A percentile compares a stretch with the other conserved stretches of the same genome.
These are phyloP conservation scores for Lithohypha guttulata DNA, from an alignment of 2,329 filamentous ascomycete species.

Conservation along the genomic window DNA sequence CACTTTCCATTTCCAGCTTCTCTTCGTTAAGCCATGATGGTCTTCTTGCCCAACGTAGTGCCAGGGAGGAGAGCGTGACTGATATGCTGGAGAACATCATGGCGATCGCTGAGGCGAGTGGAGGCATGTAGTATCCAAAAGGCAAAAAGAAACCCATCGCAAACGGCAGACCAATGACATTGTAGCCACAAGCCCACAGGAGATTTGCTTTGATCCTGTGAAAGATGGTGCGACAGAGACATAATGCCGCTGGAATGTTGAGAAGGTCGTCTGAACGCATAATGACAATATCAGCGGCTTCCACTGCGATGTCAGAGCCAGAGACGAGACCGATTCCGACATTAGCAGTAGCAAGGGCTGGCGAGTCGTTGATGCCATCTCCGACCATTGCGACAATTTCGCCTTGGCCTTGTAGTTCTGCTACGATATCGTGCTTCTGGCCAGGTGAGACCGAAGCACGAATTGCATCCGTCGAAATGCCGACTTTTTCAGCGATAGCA, in stretches of 20 bases:
- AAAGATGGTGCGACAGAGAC: constrained; percentile 78
- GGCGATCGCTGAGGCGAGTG: constrained; percentile 86
- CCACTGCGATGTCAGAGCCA: constrained; percentile 94
- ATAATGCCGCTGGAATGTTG: constrained; percentile 77
- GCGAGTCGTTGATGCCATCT: constrained; percentile 97
- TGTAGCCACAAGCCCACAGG: constrained; percentile 87
- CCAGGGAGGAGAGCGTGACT: constrained; percentile 71
- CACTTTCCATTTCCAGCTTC: constrained; percentile 47
- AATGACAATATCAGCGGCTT: constrained; percentile 88
- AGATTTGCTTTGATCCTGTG: constrained; percentile 87
- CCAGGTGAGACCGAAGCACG: constrained; percentile 81
- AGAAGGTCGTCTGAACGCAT: constrained; percentile 89
- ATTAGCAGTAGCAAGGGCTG: constrained; percentile 82
- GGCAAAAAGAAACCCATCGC: constrained; percentile 95
- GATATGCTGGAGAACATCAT: constrained; percentile 89
- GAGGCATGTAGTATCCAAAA: constrained; percentile 67
- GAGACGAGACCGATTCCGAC: constrained; percentile 87
- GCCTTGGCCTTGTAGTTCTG: constrained; percentile 61
- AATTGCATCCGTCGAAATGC: constrained; percentile 65
- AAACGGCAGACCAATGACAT: constrained; percentile 79
- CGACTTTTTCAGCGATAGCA: constrained; percentile 71
- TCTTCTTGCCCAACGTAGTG: constrained; percentile 76
- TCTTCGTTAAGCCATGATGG: constrained; percentile 78
- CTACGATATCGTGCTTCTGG: constrained; percentile 80
- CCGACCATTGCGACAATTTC: constrained; percentile 91